Conservation (phyloP, 169 alveolate species). For the Perkinsus chesapeaki region DNA sequence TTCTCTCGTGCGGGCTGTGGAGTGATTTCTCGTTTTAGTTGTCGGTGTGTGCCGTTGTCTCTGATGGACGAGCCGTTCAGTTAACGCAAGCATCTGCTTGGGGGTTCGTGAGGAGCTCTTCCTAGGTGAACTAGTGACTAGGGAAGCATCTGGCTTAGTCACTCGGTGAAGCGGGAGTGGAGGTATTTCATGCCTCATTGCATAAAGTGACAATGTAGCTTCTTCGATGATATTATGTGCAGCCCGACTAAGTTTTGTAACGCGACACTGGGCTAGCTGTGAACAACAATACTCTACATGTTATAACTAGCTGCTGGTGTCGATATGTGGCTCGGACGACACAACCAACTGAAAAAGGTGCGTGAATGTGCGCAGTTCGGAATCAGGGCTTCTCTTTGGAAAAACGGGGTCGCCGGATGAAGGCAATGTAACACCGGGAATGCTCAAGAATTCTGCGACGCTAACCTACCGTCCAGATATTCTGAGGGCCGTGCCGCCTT, state of each 20-base stretch:
- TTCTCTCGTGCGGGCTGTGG: not conserved
- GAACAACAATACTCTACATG: not conserved
- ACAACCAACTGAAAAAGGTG: not conserved
- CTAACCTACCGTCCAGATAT: not conserved
- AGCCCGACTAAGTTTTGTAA: not conserved
- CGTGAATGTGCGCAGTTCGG: not conserved
- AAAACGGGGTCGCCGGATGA: too few relatives aligned
- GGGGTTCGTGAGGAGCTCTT: not conserved
- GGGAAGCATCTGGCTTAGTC: not conserved
- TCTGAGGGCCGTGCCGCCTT: constrained; percentile 3
- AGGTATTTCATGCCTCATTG: not conserved
- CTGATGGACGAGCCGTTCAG: not conserved
- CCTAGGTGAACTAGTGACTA: not conserved
- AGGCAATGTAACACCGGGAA: not conserved
- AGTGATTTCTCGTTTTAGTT: not conserved
- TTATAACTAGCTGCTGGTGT: not conserved
- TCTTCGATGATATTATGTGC: not conserved
- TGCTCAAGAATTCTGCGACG: not conserved
- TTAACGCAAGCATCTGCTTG: not conserved
- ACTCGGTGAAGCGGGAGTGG: not conserved
- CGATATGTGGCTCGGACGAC: not conserved
- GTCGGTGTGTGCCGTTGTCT: not conserved
- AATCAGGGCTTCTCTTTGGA: too few relatives aligned
- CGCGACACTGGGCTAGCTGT: not conserved
- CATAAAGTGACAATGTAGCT: not conserved